Conservation (phyloP, 371 early-diverging fungal genomes). For the Neoconidiobolus thromboides region DNA sequence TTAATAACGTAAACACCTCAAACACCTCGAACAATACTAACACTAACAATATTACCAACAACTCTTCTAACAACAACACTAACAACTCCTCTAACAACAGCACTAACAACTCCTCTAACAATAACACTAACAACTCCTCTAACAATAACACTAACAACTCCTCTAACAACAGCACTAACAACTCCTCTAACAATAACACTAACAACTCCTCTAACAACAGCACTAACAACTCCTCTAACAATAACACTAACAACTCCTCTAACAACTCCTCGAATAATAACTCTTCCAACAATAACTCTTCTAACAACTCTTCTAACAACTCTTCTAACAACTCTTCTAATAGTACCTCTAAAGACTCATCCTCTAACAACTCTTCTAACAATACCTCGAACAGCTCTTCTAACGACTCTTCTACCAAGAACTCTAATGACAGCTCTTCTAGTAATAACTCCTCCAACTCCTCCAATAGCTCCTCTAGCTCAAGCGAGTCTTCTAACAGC, state of each 20-base stretch:
- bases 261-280: slow-evolving; percentile 1
- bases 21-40: not conserved
- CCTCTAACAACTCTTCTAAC: not conserved
- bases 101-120: slow-evolving; percentile 8
- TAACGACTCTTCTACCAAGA: slow-evolving; percentile 5
- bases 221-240: slow-evolving; percentile 9
- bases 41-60: not conserved
- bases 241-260: not conserved
- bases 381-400: slow-evolving; percentile 13
- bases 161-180: slow-evolving; percentile 7
- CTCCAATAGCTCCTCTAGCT: too few relatives aligned
- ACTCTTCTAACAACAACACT: not conserved
- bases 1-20: too few relatives aligned
- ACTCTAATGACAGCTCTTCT: not conserved
- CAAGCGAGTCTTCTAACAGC: too few relatives aligned
- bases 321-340: slow-evolving; percentile 7
- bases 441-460: not conserved
- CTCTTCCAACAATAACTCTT: slow-evolving; percentile 6
- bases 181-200: slow-evolving; percentile 1
- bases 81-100: slow-evolving; percentile 3
- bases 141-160: slow-evolving; percentile 2
- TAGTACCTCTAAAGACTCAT: not conserved
- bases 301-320: not conserved
- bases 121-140: slow-evolving; percentile 12
- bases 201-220: slow-evolving; percentile 11